Evolutionary conservation across 2,329 filamentous ascomycete species (phyloP).

Genomic region (Blastomyces percursus): DNA sequence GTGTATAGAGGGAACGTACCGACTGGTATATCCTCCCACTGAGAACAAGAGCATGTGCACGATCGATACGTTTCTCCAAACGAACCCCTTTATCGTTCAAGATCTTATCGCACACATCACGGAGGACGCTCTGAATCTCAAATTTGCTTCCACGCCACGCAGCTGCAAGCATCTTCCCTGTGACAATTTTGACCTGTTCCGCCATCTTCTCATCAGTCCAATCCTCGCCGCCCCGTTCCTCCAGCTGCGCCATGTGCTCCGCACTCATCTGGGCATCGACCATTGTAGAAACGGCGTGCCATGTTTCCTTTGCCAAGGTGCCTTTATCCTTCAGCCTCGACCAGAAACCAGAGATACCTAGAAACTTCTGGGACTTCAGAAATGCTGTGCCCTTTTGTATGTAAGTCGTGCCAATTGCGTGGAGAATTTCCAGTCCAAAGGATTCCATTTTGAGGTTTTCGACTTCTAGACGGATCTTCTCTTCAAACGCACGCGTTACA

Average conservation of each 20-base stretch:
- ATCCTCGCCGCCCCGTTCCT: constrained; percentile 87
- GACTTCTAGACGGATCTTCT: constrained; percentile 87
- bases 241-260: constrained; percentile 96
- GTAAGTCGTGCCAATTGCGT: constrained; percentile 89
- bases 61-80: constrained; percentile 74
- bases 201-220: constrained; percentile 97
- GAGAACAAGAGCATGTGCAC: constrained; percentile 78
- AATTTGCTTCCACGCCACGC: constrained; percentile 96
- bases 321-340: constrained; percentile 92
- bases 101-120: constrained; percentile 86
- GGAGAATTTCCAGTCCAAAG: constrained; percentile 90
- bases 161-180: constrained; percentile 93
- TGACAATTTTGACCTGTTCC: constrained; percentile 91
- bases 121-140: constrained; percentile 90
- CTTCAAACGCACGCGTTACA: constrained; percentile 79
- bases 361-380: constrained; percentile 90
- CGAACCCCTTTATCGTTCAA: constrained; percentile 69
- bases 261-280: constrained; percentile 97
- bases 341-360: constrained; percentile 93
- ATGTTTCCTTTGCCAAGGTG: constrained; percentile 92
- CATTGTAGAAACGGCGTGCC: constrained; percentile 92
- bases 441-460: constrained; percentile 99
- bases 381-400: constrained; percentile 75
- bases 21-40: constrained; percentile 82
- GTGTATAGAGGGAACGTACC: constrained; percentile 43